A percentile compares a stretch with the other conserved stretches of the same genome.
Evolutionary conservation across 2,329 filamentous ascomycete species (phyloP).

Genomic region (Teratosphaeria viscida): DNA sequence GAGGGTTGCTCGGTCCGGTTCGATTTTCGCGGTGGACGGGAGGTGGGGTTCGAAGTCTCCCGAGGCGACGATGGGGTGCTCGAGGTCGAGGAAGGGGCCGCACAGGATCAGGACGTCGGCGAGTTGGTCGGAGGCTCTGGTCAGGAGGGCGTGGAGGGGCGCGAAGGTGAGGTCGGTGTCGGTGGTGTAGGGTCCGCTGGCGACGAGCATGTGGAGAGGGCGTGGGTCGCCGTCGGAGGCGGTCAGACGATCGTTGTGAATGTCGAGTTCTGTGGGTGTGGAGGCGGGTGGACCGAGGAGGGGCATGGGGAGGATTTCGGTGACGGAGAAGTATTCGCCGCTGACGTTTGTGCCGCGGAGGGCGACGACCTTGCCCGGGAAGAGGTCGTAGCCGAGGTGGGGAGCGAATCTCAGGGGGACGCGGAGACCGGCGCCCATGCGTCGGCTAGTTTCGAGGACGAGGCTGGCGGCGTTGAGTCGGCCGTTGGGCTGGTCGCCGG

Average conservation of each 20-base stretch:
- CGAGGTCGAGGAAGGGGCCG: conserved; percentile 83
- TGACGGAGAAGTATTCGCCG: conserved; percentile 70
- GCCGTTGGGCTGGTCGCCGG: conserved; percentile 75
- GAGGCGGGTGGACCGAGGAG: conserved; percentile 67
- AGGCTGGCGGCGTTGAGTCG: conserved; percentile 77
- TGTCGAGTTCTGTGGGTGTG: conserved; percentile 51
- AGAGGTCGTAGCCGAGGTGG: conserved; percentile 67
- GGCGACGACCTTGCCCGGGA: conserved; percentile 89
- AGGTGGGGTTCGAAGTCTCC: conserved; percentile 35
- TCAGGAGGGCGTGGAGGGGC: conserved; percentile 70
- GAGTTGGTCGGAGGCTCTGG: conserved; percentile 60
- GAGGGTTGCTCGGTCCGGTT: conserved; percentile 67
- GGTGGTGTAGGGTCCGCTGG: conserved; percentile 80
- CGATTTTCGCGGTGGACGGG: conserved; percentile 28
- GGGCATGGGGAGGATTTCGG: conserved; percentile 64
- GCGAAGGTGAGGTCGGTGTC: conserved; percentile 89
- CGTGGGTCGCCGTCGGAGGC: conserved; percentile 49
- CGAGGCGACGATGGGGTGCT: conserved; percentile 73
- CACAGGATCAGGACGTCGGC: conserved; percentile 70
- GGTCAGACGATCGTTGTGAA: conserved; percentile 58
- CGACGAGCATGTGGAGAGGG: conserved; percentile 67
- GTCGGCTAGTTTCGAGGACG: conserved; percentile 76
- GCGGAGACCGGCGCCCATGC: conserved; percentile 70
- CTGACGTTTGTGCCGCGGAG: conserved; percentile 78
- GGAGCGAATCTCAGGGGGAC: conserved; percentile 65